These are phyloP conservation scores for Martensiomyces pterosporus DNA, from an alignment of 192 early-diverging fungal genomes.

Conservation along the genomic window DNA sequence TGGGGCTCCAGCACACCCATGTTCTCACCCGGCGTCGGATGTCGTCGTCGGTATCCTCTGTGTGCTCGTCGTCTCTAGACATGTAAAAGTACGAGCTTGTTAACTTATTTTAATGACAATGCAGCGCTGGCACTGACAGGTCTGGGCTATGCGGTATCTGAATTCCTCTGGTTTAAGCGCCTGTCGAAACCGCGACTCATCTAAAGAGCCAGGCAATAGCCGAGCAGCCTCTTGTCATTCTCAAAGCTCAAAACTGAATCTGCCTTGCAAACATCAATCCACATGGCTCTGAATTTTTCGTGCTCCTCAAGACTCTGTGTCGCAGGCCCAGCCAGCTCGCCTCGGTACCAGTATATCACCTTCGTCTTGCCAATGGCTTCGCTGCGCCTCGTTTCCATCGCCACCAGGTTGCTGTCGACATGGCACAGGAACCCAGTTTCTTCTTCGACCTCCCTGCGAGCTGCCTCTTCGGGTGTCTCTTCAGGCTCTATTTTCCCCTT, in stretches of 20 bases:
- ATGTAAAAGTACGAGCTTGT: too few species aligned
- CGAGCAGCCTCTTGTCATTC: slow-evolving; percentile 14
- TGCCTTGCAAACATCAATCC: slow-evolving; percentile 19
- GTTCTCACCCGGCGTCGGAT: too few species aligned
- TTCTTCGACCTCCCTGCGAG: slow-evolving; percentile 32
- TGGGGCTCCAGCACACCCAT: too few species aligned
- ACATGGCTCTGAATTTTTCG: slow-evolving; percentile 13
- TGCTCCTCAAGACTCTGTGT: slow-evolving; percentile 24
- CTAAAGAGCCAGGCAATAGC: slow-evolving; percentile 5
- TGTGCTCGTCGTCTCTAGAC: too few species aligned
- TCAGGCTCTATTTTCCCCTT: slow-evolving; percentile 33
- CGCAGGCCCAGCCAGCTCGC: slow-evolving; percentile 8
- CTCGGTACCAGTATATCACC: slow-evolving; percentile 43
- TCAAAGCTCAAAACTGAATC: slow-evolving; percentile 9
- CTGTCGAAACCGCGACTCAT: too few species aligned
- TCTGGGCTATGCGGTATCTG: too few species aligned
- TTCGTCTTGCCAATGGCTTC: slow-evolving; percentile 16
- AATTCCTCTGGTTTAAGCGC: too few species aligned
- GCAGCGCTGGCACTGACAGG: too few species aligned
- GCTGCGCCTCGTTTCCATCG: slow-evolving; percentile 20
- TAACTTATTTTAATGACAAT: too few species aligned
- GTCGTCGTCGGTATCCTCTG: too few species aligned
- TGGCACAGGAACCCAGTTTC: slow-evolving; percentile 33
- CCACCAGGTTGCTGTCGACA: slow-evolving; percentile 18
- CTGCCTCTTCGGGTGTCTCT: slow-evolving; percentile 21